phyloP scores from a whole-genome alignment of 176 grass and related monocot genomes.

The Echinochloa phyllopogon region DNA sequence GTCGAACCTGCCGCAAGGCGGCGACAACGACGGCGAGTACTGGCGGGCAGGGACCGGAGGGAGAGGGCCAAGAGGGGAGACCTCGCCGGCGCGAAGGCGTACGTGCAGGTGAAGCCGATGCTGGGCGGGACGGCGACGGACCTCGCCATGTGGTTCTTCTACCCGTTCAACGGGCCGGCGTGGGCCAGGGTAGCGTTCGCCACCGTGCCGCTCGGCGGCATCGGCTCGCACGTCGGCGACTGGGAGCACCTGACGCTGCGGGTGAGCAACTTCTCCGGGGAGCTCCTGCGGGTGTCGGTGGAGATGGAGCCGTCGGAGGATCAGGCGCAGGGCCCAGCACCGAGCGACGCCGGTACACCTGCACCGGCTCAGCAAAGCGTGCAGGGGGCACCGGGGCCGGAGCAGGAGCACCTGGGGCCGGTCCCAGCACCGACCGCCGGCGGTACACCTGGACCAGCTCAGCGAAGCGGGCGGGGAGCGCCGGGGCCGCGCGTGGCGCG shows the following conservation, averaged over 20 bases:
- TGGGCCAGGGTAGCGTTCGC: conserved; percentile 51
- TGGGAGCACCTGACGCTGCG: conserved; percentile 95
- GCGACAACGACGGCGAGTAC: conserved; percentile 70
- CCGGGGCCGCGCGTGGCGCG: too few relatives aligned
- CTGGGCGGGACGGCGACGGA: conserved; percentile 79
- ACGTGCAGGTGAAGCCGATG: conserved; percentile 86
- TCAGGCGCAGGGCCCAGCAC: too few relatives aligned
- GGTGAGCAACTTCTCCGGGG: conserved; percentile 84
- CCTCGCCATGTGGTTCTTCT: conserved; percentile 77
- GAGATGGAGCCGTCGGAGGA: too few relatives aligned
- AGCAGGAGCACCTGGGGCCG: too few relatives aligned
- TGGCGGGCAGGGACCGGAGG: conserved; percentile 45
- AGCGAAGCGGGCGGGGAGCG: too few relatives aligned
- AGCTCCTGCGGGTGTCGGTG: conserved; percentile 56
- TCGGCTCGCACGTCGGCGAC: conserved; percentile 88
- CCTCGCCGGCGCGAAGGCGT: conserved; percentile 50
- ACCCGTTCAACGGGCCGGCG: conserved; percentile 80
- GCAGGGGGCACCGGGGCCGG: too few relatives aligned
- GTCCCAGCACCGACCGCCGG: too few relatives aligned
- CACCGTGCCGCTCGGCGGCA: conserved; percentile 57
- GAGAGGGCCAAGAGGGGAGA: conserved; percentile 76
- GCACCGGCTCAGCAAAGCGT: too few relatives aligned
- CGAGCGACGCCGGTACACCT: too few relatives aligned
- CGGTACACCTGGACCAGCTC: too few relatives aligned
- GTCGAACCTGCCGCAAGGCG: conserved; percentile 74